These are phyloP conservation scores for Stachybotrys elegans DNA, from an alignment of 2,329 filamentous ascomycete species.

Conservation along the genomic window DNA sequence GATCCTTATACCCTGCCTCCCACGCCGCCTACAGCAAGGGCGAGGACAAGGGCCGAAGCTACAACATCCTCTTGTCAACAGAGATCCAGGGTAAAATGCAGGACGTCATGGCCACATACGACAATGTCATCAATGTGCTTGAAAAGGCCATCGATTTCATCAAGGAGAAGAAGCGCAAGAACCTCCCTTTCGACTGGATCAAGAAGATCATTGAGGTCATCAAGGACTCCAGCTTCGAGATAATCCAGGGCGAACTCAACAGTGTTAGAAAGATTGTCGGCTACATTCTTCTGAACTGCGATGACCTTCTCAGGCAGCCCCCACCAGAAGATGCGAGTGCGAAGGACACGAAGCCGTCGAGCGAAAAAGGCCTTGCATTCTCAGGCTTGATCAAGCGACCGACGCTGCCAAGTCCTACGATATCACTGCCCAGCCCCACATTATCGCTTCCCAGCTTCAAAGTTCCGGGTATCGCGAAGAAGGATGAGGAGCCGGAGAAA, in stretches of 20 bases:
- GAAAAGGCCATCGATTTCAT: slow-evolving; percentile 3
- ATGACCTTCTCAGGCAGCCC: too few species aligned
- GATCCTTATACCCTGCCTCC: slow-evolving; percentile 8
- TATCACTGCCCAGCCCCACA: too few species aligned
- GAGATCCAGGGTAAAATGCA: slow-evolving; percentile 1
- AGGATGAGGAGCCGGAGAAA: too few species aligned
- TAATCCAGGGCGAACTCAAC: neutral
- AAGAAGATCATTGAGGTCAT: neutral
- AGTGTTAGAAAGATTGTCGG: slow-evolving; percentile 4
- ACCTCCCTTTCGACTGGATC: slow-evolving; percentile 5
- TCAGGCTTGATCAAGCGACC: too few species aligned
- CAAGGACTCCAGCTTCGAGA: neutral
- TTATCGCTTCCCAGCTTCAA: too few species aligned
- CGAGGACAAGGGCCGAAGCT: neutral
- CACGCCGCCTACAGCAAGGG: slow-evolving; percentile 4
- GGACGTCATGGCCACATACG: slow-evolving; percentile 1
- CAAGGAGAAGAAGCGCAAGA: neutral
- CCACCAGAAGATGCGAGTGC: too few species aligned
- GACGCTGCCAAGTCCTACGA: too few species aligned
- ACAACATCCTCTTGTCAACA: slow-evolving; percentile 2
- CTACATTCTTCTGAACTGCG: too few species aligned
- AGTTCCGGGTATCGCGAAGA: too few species aligned
- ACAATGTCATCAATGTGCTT: slow-evolving; percentile 2
- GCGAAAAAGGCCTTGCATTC: too few species aligned
- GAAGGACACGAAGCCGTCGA: too few species aligned